A percentile compares a stretch with the other conserved stretches of the same genome.
Conservation (phyloP, 2,329 filamentous ascomycete genomes). For the Mycosphaerella sp. region DNA sequence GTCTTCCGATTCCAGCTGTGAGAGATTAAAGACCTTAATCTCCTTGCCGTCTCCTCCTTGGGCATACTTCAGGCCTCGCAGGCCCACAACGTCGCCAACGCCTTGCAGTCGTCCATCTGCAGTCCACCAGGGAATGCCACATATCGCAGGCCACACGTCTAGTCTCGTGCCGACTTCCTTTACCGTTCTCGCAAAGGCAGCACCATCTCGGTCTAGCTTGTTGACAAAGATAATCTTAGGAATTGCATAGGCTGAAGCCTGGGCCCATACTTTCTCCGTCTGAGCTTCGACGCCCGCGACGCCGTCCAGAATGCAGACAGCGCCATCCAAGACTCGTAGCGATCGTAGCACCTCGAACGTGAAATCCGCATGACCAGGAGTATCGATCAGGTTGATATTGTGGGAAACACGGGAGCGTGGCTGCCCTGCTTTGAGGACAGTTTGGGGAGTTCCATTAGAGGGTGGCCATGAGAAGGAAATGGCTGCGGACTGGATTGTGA, state of each 20-base stretch:
- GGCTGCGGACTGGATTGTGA: slow-evolving; percentile 95
- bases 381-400: slow-evolving; percentile 88
- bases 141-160: slow-evolving; percentile 79
- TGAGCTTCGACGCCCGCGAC: slow-evolving; percentile 94
- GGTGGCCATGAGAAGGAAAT: slow-evolving; percentile 94
- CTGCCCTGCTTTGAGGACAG: slow-evolving; percentile 11
- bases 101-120: slow-evolving; percentile 70
- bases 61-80: slow-evolving; percentile 69
- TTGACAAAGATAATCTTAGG: slow-evolving; percentile 78
- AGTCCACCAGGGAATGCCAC: slow-evolving; percentile 89
- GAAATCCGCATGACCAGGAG: slow-evolving; percentile 94
- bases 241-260: slow-evolving; percentile 78
- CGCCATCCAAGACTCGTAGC: slow-evolving; percentile 77
- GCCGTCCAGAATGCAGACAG: slow-evolving; percentile 86
- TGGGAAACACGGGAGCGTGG: slow-evolving; percentile 52
- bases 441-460: slow-evolving; percentile 26
- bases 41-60: slow-evolving; percentile 59
- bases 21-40: slow-evolving; percentile 45
- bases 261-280: slow-evolving; percentile 92
- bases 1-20: slow-evolving; percentile 48
- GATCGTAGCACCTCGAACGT: slow-evolving; percentile 94
- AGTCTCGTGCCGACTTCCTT: slow-evolving; percentile 76
- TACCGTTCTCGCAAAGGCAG: slow-evolving; percentile 75
- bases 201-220: slow-evolving; percentile 77
- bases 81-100: slow-evolving; percentile 73